Percentiles rank a stretch among this genome's conserved stretches.
These are phyloP conservation scores for Ophiostoma tasmaniense DNA, from an alignment of 2,329 filamentous ascomycete species.

Conservation along the genomic window DNA sequence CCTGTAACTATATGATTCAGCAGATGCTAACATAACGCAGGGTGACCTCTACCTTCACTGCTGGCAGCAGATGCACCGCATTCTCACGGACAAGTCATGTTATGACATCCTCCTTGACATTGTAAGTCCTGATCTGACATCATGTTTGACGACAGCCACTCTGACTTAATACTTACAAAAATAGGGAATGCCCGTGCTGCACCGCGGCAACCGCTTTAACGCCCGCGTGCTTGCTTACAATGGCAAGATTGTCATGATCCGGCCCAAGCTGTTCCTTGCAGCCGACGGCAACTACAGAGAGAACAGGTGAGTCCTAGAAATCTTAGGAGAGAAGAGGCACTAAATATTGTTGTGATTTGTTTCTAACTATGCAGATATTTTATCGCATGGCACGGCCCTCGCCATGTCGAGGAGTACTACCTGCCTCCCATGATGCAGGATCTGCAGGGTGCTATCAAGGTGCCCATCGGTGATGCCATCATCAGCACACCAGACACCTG, in stretches of 20 bases:
- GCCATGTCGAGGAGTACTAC: conserved; percentile 55
- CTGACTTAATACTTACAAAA: not conserved
- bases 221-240: conserved; percentile 57
- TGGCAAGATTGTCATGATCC: conserved; percentile 60
- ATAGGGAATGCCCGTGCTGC: conserved; percentile 48
- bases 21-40: not conserved
- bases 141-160: not conserved
- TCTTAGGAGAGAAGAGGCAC: not conserved
- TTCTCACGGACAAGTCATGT: conserved; percentile 51
- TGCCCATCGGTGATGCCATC: conserved; percentile 61
- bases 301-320: conserved; percentile 21
- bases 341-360: not conserved
- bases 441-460: conserved; percentile 37
- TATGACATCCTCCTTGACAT: conserved; percentile 60
- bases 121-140: conserved; percentile 23
- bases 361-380: conserved; percentile 35
- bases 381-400: conserved; percentile 51
- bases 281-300: conserved; percentile 52
- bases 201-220: conserved; percentile 57
- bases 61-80: conserved; percentile 53
- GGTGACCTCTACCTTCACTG: conserved; percentile 48
- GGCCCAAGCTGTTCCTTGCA: conserved; percentile 53
- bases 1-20: too few species aligned
- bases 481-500: conserved; percentile 52
- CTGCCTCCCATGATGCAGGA: conserved; percentile 51